Base-by-base conservation (phyloP, 2,329 filamentous ascomycete species). In the Diaporthe vexans region DNA sequence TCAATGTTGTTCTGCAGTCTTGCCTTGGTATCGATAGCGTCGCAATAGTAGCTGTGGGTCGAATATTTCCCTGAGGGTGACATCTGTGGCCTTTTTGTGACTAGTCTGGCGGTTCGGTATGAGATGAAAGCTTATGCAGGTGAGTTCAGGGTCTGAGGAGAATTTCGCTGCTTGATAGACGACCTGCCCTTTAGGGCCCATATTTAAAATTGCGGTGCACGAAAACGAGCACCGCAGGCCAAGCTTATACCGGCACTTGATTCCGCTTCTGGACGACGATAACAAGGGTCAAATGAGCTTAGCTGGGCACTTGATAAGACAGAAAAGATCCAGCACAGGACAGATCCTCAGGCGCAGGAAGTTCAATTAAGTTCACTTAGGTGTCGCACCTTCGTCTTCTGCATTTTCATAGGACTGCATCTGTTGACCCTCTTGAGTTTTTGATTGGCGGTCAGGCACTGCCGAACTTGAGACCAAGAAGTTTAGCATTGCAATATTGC, bases 71-170 rank as follows among this genome's bases (percentile, higher is more conserved):
- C 11, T 19, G 4, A 15, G 33, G 48, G 63, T 68, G 8, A 40
- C 63, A 68, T 68, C 63, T 40, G 13, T 3, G 17, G 17, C 48
- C 33, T 33, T 13, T 37, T 13, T 40, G 63, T 40, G 33, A 13
- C 48, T 68, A 68, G 46, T 40, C 9, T 7, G 48, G 48, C 8
- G n/a, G 9, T 2, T 7, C 63, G 63, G 63, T 21, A 48, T 68
- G 63, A 37, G 48, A 68, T 54, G 24, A 54, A 68, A 54, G 63
- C 63, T 68, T 21, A 68, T 68, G 48, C 48, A 52, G 63, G 63
- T 33, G 46, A 52, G 46, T 4, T 52, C 46, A n/a, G 26, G 29
- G 26, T 33, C 1, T 17, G 21, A 11, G 61, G 61, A 46, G 43
- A 51, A 11, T 65, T 52, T 51, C 13, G 37, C 46, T 52, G 13